Conservation (phyloP, 2,329 filamentous ascomycete genomes). For the Aureobasidium vineae region DNA sequence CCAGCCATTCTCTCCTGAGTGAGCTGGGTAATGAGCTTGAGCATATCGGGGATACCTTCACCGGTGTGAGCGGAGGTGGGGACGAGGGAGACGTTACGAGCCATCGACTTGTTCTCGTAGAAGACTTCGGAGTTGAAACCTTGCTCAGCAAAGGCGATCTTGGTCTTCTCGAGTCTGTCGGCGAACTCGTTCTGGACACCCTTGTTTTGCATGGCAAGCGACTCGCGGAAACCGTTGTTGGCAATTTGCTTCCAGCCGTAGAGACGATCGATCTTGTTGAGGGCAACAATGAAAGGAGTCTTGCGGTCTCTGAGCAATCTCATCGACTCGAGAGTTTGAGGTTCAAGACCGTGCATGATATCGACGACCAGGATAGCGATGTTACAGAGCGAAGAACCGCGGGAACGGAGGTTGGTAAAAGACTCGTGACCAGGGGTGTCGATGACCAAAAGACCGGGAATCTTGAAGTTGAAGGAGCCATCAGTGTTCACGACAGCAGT, state of each 20-base stretch:
- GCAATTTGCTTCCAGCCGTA: constrained; percentile 99
- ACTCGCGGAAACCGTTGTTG: constrained; percentile 97
- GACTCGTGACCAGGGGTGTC: constrained; percentile 99
- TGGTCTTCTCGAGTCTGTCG: constrained; percentile 85
- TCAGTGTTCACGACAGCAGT: constrained; percentile 91
- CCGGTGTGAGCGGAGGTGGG: constrained; percentile 98
- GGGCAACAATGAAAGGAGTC: constrained; percentile 95
- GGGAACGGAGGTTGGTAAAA: constrained; percentile 95
- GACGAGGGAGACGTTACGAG: constrained; percentile 89
- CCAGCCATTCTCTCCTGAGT: constrained; percentile 98
- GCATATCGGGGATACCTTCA: constrained; percentile 97
- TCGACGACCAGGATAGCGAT: constrained; percentile 98
- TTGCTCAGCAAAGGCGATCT: constrained; percentile 91
- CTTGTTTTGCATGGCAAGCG: constrained; percentile 84
- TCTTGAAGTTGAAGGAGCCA: constrained; percentile 90
- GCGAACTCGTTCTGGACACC: constrained; percentile 92
- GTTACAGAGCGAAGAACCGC: constrained; percentile 97
- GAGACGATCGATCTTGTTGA: constrained; percentile 99
- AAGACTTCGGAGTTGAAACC: constrained; percentile 97
- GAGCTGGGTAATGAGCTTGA: constrained; percentile 88
- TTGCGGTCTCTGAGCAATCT: constrained; percentile 85
- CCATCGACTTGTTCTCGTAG: constrained; percentile 98
- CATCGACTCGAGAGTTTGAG: constrained; percentile 97
- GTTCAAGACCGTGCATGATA: constrained; percentile 99
- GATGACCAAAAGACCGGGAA: constrained; percentile 93